These are phyloP conservation scores for Ustilago hordei DNA, from an alignment of 1,284 basidiomycete species.

Conservation along the genomic window DNA sequence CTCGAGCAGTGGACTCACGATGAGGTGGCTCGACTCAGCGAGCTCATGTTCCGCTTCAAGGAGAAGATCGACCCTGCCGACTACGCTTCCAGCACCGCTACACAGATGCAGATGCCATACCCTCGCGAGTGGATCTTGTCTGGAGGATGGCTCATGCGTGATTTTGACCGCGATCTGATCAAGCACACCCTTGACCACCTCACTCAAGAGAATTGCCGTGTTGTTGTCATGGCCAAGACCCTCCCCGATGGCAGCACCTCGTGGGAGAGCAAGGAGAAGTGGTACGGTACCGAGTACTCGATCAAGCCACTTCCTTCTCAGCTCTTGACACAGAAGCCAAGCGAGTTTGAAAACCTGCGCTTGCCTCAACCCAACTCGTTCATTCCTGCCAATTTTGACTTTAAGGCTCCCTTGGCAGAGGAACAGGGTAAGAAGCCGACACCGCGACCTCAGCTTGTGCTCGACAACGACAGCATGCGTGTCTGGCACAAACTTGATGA, in stretches of 20 bases:
- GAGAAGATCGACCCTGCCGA: constrained; percentile 84
- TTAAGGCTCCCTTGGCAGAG: constrained; percentile 42
- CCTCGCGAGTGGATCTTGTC: constrained; percentile 84
- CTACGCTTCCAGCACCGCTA: constrained; percentile 83
- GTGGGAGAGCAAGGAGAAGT: constrained; percentile 64
- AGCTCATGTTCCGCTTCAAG: constrained; percentile 86
- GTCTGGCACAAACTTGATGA: constrained; percentile 70
- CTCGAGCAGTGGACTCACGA: constrained; percentile 82
- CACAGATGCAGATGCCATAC: constrained; percentile 82
- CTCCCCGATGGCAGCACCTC: constrained; percentile 58
- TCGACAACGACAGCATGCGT: constrained; percentile 56
- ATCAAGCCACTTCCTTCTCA: constrained; percentile 53
- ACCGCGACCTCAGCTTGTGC: constrained; percentile 61
- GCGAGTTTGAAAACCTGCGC: constrained; percentile 58
- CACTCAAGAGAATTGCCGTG: constrained; percentile 77
- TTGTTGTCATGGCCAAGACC: constrained; percentile 80
- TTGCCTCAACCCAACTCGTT: constrained; percentile 67
- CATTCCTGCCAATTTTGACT: constrained; percentile 64
- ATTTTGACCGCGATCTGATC: constrained; percentile 81
- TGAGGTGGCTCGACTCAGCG: constrained; percentile 81
- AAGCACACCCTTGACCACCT: constrained; percentile 77
- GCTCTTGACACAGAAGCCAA: constrained; percentile 36
- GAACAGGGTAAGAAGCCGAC: constrained; percentile 50
- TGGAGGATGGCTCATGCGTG: constrained; percentile 80
- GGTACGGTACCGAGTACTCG: constrained; percentile 69